These are phyloP conservation scores for Termitomyces heimii DNA, from an alignment of 768 basidiomycete species.

Conservation along the genomic window DNA sequence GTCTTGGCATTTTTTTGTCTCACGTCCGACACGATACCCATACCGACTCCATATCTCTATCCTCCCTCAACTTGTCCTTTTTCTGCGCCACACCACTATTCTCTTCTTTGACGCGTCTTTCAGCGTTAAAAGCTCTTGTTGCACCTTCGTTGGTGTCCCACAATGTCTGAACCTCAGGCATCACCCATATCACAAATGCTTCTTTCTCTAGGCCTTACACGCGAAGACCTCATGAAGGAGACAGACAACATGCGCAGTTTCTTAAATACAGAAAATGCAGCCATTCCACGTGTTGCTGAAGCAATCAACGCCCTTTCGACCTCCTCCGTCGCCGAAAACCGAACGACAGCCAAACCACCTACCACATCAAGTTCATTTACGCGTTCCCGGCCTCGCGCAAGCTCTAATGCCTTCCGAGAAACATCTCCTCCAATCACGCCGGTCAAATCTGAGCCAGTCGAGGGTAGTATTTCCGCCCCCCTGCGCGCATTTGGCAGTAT, in stretches of 20 bases:
- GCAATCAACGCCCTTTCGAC: constrained; percentile 26
- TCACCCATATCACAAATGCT: constrained; percentile 75
- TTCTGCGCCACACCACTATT: neutral
- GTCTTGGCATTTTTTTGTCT: constrained; percentile 11
- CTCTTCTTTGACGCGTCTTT: constrained; percentile 6
- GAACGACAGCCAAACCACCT: constrained; percentile 28
- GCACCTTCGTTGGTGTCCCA: constrained; percentile 10
- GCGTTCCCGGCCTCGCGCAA: constrained; percentile 39
- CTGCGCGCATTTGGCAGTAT: constrained; percentile 64
- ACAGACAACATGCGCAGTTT: constrained; percentile 80
- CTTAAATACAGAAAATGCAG: constrained; percentile 48
- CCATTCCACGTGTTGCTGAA: constrained; percentile 39
- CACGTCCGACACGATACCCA: constrained; percentile 4
- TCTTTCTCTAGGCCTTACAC: constrained; percentile 66
- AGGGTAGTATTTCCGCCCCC: constrained; percentile 32
- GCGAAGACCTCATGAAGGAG: constrained; percentile 65
- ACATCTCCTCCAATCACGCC: constrained; percentile 55
- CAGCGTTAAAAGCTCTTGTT: neutral
- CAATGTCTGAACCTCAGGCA: constrained; percentile 34
- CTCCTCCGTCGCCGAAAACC: constrained; percentile 29
- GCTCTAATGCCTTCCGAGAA: constrained; percentile 46
- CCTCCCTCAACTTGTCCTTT: neutral
- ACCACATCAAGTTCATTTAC: constrained; percentile 30
- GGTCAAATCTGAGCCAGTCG: constrained; percentile 57
- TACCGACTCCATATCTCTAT: neutral